These are phyloP conservation scores for Pleodorina starrii DNA, from an alignment of 139 green algal genomes.

Conservation along the genomic window DNA sequence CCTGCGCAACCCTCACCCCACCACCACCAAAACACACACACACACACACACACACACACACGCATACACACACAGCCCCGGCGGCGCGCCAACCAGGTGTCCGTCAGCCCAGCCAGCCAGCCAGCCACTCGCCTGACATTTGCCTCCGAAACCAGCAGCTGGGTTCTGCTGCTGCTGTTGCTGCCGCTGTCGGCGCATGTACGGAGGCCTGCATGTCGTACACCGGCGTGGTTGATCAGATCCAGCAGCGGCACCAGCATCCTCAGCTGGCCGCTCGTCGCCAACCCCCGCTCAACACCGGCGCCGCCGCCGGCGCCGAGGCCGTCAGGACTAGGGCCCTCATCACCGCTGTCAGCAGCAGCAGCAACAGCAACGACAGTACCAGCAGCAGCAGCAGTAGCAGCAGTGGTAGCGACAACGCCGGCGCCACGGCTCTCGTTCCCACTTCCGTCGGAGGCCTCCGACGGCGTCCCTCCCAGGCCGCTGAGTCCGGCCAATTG, in stretches of 20 bases:
- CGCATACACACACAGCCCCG: neutral
- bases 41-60: too few relatives aligned
- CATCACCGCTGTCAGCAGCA: neutral
- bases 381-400: neutral
- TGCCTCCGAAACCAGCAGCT: neutral
- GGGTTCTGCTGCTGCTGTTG: neutral
- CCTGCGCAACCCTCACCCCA: too few relatives aligned
- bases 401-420: neutral
- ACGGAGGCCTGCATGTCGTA: neutral
- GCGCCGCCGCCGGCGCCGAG: too few relatives aligned
- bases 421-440: neutral
- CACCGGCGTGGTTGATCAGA: constrained; percentile 21
- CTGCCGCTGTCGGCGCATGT: neutral
- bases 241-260: constrained; percentile 38
- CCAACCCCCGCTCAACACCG: neutral
- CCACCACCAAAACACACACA: too few relatives aligned
- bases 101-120: neutral
- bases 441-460: too few relatives aligned
- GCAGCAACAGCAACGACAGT: neutral
- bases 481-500: neutral
- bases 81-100: neutral
- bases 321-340: neutral
- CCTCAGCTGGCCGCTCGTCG: constrained; percentile 9
- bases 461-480: neutral
- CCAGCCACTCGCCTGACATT: constrained; percentile 19